A percentile compares a stretch with the other conserved stretches of the same genome.
phyloP scores from a whole-genome alignment of 1,284 basidiomycete genomes.

The Ganoderma boninense region DNA sequence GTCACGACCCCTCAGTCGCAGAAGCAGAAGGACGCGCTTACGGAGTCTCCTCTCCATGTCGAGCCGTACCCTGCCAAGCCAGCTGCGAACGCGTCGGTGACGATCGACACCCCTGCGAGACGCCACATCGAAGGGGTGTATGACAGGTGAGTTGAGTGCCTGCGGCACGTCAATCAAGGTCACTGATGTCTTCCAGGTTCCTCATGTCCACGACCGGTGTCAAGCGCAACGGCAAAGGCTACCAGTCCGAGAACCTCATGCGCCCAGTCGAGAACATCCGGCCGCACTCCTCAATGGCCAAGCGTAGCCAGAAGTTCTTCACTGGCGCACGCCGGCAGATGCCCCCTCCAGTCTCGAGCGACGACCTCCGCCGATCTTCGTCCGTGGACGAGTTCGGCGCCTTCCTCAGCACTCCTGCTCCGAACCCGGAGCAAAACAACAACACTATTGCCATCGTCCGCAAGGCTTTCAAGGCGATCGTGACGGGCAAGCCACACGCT shows the following conservation, averaged over 20 bases:
- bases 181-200: constrained; percentile 46
- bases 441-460: constrained; percentile 63
- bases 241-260: constrained; percentile 66
- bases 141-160: constrained; percentile 52
- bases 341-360: constrained; percentile 74
- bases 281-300: constrained; percentile 36
- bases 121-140: constrained; percentile 74
- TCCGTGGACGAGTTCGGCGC: constrained; percentile 45
- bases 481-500: constrained; percentile 34
- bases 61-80: constrained; percentile 65
- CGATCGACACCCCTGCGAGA: constrained; percentile 59
- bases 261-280: constrained; percentile 45
- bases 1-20: constrained; percentile 13
- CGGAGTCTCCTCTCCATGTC: constrained; percentile 64
- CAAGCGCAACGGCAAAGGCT: constrained; percentile 76
- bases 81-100: constrained; percentile 40
- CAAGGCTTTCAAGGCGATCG: constrained; percentile 65
- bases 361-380: constrained; percentile 50
- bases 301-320: constrained; percentile 59
- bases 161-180: background rate
- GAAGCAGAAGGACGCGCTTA: constrained; percentile 53
- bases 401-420: constrained; percentile 26
- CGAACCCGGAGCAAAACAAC: constrained; percentile 51
- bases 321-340: constrained; percentile 56
- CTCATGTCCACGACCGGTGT: constrained; percentile 80